Percentiles rank a stretch among this genome's conserved stretches.
phyloP scores from a whole-genome alignment of 495 filamentous ascomycete genomes.

The Penicillium pancosmium region DNA sequence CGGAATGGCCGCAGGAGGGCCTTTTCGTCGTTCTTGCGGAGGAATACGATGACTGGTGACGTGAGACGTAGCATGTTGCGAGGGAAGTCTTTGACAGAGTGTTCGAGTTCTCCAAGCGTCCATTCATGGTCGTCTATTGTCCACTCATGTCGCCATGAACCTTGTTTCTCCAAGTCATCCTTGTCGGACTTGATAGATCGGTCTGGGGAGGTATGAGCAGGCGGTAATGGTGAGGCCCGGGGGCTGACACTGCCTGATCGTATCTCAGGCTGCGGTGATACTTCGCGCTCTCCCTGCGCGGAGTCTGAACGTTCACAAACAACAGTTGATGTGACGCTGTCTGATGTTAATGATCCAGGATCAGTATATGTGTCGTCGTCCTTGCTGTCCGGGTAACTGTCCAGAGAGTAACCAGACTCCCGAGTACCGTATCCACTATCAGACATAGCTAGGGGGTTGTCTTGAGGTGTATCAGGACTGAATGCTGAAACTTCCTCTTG shows the following conservation, averaged over 20 bases:
- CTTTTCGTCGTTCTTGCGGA: slow-evolving; percentile 44
- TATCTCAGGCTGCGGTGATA: slow-evolving; percentile 29
- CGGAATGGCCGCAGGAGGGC: slow-evolving; percentile 49
- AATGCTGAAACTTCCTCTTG: slow-evolving; percentile 50
- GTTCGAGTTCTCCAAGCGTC: slow-evolving; percentile 49
- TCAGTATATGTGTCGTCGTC: slow-evolving; percentile 37
- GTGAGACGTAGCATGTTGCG: slow-evolving; percentile 47
- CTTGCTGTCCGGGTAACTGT: slow-evolving; percentile 29
- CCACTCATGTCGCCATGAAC: slow-evolving; percentile 47
- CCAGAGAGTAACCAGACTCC: slow-evolving; percentile 30
- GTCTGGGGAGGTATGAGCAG: slow-evolving; percentile 26
- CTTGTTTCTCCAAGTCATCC: slow-evolving; percentile 34
- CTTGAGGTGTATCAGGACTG: slow-evolving; percentile 48
- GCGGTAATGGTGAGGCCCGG: slow-evolving; percentile 19
- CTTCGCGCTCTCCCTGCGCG: slow-evolving; percentile 21
- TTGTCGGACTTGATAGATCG: slow-evolving; percentile 33
- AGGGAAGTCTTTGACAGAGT: slow-evolving; percentile 46
- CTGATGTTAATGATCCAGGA: slow-evolving; percentile 35
- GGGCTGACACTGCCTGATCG: slow-evolving; percentile 32
- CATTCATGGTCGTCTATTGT: slow-evolving; percentile 50
- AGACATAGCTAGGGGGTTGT: slow-evolving; percentile 42
- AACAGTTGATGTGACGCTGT: slow-evolving; percentile 33
- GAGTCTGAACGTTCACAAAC: slow-evolving; percentile 28
- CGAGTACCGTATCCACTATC: slow-evolving; percentile 45
- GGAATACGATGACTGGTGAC: slow-evolving; percentile 48